Conservation (phyloP, 768 basidiomycete genomes). For the Pleurotus tuoliensis region DNA sequence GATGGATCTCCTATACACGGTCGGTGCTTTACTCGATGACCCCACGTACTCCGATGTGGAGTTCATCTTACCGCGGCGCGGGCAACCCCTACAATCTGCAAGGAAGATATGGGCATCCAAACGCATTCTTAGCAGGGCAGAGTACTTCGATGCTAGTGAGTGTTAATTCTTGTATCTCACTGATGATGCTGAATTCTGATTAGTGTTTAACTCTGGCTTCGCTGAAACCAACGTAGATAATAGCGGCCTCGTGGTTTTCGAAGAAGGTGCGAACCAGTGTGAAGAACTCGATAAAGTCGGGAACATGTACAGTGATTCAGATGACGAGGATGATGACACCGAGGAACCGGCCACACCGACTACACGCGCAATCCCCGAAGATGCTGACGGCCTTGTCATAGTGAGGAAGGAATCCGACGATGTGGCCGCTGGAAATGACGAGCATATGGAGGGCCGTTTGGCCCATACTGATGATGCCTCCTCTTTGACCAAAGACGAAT, state of each 20-base stretch:
- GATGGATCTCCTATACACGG: conserved; percentile 58
- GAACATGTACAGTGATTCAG: conserved; percentile 51
- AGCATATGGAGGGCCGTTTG: conserved; percentile 20
- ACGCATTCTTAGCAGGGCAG: conserved; percentile 62
- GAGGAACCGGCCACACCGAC: neutral
- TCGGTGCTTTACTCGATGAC: conserved; percentile 77
- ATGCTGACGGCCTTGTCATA: too few species aligned
- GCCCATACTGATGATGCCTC: neutral
- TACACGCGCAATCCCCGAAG: too few species aligned
- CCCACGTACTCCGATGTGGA: conserved; percentile 83
- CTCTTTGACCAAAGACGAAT: too few species aligned
- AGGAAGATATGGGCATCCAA: conserved; percentile 65
- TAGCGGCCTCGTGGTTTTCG: neutral
- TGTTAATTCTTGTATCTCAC: neutral
- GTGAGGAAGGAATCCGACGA: too few species aligned
- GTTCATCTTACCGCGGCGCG: conserved; percentile 60
- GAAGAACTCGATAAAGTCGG: conserved; percentile 23
- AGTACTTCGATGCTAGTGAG: conserved; percentile 75
- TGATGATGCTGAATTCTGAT: neutral
- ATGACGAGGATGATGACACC: conserved; percentile 29
- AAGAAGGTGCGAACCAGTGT: neutral
- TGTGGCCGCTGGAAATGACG: conserved; percentile 40
- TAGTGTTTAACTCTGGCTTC: conserved; percentile 76
- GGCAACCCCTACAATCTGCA: conserved; percentile 31
- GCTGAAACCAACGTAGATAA: conserved; percentile 45